phyloP scores from a whole-genome alignment of 1,284 basidiomycete species.

The Volvariella volvacea region DNA sequence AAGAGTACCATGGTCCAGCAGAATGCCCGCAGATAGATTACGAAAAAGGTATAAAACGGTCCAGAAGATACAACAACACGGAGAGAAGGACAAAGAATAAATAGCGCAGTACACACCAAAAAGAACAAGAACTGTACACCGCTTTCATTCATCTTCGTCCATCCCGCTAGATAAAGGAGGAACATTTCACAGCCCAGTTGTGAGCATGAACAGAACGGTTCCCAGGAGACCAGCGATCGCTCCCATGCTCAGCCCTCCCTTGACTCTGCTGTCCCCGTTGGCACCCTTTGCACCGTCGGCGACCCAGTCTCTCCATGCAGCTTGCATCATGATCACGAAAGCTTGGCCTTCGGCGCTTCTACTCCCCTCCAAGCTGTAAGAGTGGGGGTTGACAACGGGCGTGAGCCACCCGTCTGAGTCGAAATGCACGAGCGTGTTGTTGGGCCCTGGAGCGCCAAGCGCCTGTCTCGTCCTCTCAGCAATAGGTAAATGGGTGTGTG shows the following conservation, averaged over 20 bases:
- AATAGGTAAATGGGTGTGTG: conserved; percentile 40
- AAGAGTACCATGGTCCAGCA: no score
- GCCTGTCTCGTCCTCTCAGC: conserved; percentile 53
- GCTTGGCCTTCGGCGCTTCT: conserved; percentile 57
- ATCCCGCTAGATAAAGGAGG: no score
- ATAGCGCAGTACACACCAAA: no score
- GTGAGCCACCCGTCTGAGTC: conserved; percentile 52
- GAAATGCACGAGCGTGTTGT: conserved; percentile 35
- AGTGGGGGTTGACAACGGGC: conserved; percentile 67
- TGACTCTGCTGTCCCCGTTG: conserved; percentile 19
- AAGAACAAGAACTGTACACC: no score
- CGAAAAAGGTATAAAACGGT: no score
- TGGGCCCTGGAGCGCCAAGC: conserved; percentile 30
- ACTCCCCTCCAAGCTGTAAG: conserved; percentile 40
- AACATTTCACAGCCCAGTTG: no score
- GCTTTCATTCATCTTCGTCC: no score
- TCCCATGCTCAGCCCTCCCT: background rate
- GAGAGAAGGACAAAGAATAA: no score
- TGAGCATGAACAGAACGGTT: no score
- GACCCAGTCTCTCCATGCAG: conserved; percentile 69
- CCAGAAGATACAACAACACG: no score
- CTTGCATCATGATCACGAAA: conserved; percentile 68
- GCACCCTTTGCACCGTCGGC: conserved; percentile 40
- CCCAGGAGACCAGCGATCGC: no score
- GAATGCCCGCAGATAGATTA: no score